These are phyloP conservation scores for Aureobasidium sp. DNA, from an alignment of 2,329 filamentous ascomycete species.

Conservation along the genomic window DNA sequence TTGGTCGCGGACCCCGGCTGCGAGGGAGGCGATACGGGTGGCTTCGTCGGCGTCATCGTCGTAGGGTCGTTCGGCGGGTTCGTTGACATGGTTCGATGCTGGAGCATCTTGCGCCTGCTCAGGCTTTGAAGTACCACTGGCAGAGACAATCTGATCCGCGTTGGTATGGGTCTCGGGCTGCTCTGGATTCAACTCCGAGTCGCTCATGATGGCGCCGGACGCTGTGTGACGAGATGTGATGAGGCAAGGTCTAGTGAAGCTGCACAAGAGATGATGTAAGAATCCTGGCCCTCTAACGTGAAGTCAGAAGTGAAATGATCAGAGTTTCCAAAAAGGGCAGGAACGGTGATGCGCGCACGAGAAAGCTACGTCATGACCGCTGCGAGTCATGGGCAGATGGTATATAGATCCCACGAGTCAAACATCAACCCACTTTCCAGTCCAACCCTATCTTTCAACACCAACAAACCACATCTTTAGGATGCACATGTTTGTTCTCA, in stretches of 20 bases:
- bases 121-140: neutral
- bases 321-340: conserved; percentile 1
- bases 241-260: neutral
- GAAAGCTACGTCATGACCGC: neutral
- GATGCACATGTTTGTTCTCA: no score
- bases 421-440: no score
- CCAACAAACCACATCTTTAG: no score
- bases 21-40: conserved; percentile 32
- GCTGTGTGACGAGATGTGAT: neutral
- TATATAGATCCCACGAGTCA: neutral
- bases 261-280: neutral
- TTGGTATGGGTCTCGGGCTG: neutral
- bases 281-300: no score
- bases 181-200: neutral
- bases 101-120: neutral
- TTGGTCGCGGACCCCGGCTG: conserved; percentile 62
- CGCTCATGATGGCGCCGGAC: conserved; percentile 13
- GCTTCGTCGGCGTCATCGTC: conserved; percentile 35
- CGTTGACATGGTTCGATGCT: neutral
- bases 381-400: conserved; percentile 6
- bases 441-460: no score
- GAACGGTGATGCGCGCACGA: conserved; percentile 9
- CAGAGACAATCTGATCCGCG: neutral
- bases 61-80: neutral
- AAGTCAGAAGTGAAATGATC: neutral